These are phyloP conservation scores for Dissophora ornata DNA, from an alignment of 192 early-diverging fungal genomes.

Conservation along the genomic window DNA sequence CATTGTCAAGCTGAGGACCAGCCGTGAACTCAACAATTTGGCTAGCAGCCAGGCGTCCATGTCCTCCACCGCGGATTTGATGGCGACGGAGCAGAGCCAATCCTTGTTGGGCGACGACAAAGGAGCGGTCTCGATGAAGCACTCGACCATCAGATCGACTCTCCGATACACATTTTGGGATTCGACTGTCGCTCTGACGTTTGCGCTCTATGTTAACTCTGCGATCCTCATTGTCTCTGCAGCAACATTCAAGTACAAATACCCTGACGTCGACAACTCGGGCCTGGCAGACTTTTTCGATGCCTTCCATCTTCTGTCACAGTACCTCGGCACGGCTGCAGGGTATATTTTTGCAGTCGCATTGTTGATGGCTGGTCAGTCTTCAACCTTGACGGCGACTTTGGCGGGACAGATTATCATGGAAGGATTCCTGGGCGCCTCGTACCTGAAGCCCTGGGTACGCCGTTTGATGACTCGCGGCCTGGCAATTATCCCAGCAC, in stretches of 20 bases:
- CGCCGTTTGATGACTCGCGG: slow-evolving; percentile 77
- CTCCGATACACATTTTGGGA: slow-evolving; percentile 72
- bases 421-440: slow-evolving; percentile 77
- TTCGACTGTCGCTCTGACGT: slow-evolving; percentile 71
- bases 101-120: slow-evolving; percentile 21
- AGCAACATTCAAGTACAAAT: slow-evolving; percentile 74
- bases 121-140: slow-evolving; percentile 35
- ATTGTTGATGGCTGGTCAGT: slow-evolving; percentile 80
- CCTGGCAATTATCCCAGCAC: slow-evolving; percentile 78
- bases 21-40: slow-evolving; percentile 24
- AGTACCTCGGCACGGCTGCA: slow-evolving; percentile 71
- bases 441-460: slow-evolving; percentile 70
- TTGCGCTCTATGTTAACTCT: slow-evolving; percentile 82
- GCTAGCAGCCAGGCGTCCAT: slow-evolving; percentile 31
- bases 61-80: slow-evolving; percentile 37
- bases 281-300: slow-evolving; percentile 73
- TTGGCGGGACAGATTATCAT: slow-evolving; percentile 88
- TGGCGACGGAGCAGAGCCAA: slow-evolving; percentile 21
- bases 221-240: slow-evolving; percentile 84
- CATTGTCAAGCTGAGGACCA: slow-evolving; percentile 73
- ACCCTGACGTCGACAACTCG: slow-evolving; percentile 28
- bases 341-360: slow-evolving; percentile 81
- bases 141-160: slow-evolving; percentile 56
- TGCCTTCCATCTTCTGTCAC: slow-evolving; percentile 69
- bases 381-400: slow-evolving; percentile 84